Evolutionary conservation across 2,329 filamentous ascomycete genomes (phyloP).

Genomic region (Aspergillus fijiensis): DNA sequence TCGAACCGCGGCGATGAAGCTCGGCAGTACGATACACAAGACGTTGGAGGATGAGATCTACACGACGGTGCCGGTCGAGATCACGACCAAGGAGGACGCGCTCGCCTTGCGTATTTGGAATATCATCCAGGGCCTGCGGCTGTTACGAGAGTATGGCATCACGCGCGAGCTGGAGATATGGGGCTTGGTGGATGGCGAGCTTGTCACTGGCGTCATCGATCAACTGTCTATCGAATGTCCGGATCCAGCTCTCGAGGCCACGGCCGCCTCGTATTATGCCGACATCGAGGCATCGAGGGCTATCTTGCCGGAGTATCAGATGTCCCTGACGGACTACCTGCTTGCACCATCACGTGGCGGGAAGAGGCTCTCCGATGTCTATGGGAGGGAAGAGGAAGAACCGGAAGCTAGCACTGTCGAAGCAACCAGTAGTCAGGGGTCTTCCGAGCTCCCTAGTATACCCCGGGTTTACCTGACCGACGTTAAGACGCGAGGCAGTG

Average conservation of each 20-base stretch:
- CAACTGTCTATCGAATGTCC: conserved; percentile 76
- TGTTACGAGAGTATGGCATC: conserved; percentile 66
- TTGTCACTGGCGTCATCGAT: conserved; percentile 89
- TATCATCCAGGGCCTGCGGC: conserved; percentile 78
- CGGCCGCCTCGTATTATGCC: conserved; percentile 48
- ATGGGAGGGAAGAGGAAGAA: conserved; percentile 13
- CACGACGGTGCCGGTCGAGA: conserved; percentile 68
- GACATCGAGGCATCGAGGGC: conserved; percentile 36
- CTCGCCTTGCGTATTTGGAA: conserved; percentile 89
- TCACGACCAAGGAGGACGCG: conserved; percentile 73
- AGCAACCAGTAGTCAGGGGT: conserved; percentile 15
- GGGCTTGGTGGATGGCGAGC: conserved; percentile 76
- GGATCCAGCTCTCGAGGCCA: conserved; percentile 66
- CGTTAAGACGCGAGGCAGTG: conserved; percentile 74
- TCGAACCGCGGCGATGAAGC: conserved; percentile 77
- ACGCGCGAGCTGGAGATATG: conserved; percentile 80
- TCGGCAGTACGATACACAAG: conserved; percentile 76
- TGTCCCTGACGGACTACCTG: conserved; percentile 47
- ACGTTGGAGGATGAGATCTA: conserved; percentile 83
- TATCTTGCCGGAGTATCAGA: conserved; percentile 45
- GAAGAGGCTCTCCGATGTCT: conserved; percentile 35
- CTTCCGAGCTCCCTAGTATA: conserved; percentile 26
- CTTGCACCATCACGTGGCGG: conserved; percentile 39
- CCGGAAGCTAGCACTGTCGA: background rate
- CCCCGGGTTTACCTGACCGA: conserved; percentile 73